phyloP scores from a whole-genome alignment of 2,329 filamentous ascomycete species.

The Colletotrichum lindemuthianum region DNA sequence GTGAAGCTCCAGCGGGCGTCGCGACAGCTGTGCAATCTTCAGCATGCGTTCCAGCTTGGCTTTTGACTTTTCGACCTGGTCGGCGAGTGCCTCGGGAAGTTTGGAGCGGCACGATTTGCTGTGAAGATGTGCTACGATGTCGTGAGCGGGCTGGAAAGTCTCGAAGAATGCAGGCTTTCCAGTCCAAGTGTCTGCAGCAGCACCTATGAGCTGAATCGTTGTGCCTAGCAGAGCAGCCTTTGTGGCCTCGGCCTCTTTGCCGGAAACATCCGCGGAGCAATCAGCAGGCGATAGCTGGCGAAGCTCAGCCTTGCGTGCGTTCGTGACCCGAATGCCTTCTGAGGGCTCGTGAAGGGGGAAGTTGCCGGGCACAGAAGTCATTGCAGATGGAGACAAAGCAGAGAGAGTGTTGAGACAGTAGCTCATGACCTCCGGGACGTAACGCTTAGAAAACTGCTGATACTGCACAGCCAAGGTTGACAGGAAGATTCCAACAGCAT shows the following conservation, averaged over 20 bases:
- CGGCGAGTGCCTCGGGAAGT: conserved; percentile 56
- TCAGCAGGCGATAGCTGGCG: conserved; percentile 70
- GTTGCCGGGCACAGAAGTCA: conserved; percentile 57
- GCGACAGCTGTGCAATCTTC: conserved; percentile 69
- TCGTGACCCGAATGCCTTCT: conserved; percentile 59
- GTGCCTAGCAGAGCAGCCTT: conserved; percentile 71
- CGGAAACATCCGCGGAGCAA: conserved; percentile 49
- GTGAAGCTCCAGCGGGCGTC: conserved; percentile 87
- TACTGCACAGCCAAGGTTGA: conserved; percentile 83
- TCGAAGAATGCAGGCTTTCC: conserved; percentile 80
- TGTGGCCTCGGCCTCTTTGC: conserved; percentile 39
- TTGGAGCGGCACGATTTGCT: conserved; percentile 62
- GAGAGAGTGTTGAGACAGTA: conserved; percentile 81
- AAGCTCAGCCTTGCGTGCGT: conserved; percentile 51
- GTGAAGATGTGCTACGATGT: conserved; percentile 69
- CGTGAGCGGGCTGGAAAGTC: conserved; percentile 74
- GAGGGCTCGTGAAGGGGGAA: conserved; percentile 72
- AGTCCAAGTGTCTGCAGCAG: conserved; percentile 78
- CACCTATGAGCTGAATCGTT: conserved; percentile 72
- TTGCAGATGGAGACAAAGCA: conserved; percentile 68
- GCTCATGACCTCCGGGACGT: conserved; percentile 87
- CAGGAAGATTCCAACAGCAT: conserved; percentile 81
- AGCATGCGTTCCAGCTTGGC: conserved; percentile 64
- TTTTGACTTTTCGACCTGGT: conserved; percentile 53
- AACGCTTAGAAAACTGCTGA: conserved; percentile 84